Conservation (phyloP, 2,329 filamentous ascomycete species). For the Diaporthe humulicola region DNA sequence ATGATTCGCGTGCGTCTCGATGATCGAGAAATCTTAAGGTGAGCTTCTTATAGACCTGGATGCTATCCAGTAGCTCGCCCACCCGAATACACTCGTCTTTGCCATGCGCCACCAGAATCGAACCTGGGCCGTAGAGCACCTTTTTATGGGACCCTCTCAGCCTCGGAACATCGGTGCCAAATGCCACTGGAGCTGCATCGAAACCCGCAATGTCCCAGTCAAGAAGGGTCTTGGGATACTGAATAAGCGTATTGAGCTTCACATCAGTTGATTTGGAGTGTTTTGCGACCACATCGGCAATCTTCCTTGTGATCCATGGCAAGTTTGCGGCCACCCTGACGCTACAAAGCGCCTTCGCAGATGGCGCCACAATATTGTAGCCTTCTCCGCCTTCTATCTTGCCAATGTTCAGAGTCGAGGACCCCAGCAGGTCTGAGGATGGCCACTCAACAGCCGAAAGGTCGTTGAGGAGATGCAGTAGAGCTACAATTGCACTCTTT, state of each 20-base stretch:
- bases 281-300: constrained; percentile 48
- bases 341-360: constrained; percentile 54
- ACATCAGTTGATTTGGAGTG: constrained; percentile 47
- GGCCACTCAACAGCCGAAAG: constrained; percentile 50
- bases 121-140: constrained; percentile 55
- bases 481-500: constrained; percentile 50
- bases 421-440: constrained; percentile 52
- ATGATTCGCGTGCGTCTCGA: not conserved
- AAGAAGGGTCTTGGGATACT: constrained; percentile 54
- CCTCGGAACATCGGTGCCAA: constrained; percentile 55
- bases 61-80: constrained; percentile 53
- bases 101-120: constrained; percentile 54
- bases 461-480: constrained; percentile 50
- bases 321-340: constrained; percentile 54
- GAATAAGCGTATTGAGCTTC: constrained; percentile 51
- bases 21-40: not conserved
- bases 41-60: constrained; percentile 52
- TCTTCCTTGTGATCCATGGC: constrained; percentile 49
- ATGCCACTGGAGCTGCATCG: constrained; percentile 52
- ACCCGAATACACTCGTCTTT: constrained; percentile 53
- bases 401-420: constrained; percentile 56
- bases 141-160: constrained; percentile 50
- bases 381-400: constrained; percentile 54
- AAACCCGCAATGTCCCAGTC: constrained; percentile 56
- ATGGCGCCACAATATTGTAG: constrained; percentile 55